phyloP scores from a whole-genome alignment of 352 stramenopile genomes.

The Globisporangium solare region DNA sequence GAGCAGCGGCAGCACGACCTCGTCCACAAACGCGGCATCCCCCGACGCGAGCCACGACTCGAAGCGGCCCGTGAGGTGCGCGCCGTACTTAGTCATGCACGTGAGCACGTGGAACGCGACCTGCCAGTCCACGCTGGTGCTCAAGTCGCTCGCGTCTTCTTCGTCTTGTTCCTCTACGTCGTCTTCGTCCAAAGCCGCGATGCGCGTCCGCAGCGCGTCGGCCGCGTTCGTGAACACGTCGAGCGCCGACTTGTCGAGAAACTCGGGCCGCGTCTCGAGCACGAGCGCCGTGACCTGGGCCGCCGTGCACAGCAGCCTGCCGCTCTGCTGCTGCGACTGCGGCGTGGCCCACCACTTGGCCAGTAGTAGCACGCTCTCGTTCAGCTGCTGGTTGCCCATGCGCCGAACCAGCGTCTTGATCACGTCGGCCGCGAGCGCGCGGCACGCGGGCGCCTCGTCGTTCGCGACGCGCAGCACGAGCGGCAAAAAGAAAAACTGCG shows the following conservation, averaged over 20 bases:
- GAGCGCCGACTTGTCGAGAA: constrained; percentile 56
- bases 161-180: constrained; percentile 16
- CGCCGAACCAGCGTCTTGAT: constrained; percentile 87
- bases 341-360: constrained; percentile 73
- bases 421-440: constrained; percentile 68
- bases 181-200: constrained; percentile 19
- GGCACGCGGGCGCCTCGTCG: constrained; percentile 90
- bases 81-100: constrained; percentile 59
- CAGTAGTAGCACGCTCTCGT: constrained; percentile 86
- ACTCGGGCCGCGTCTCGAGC: constrained; percentile 67
- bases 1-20: constrained; percentile 47
- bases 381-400: constrained; percentile 87
- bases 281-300: constrained; percentile 75
- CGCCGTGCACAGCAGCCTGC: constrained; percentile 62
- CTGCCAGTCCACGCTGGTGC: constrained; percentile 49
- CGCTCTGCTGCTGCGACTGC: constrained; percentile 12
- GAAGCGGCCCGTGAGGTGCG: constrained; percentile 50
- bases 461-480: constrained; percentile 96
- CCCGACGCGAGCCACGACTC: constrained; percentile 54
- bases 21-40: constrained; percentile 33
- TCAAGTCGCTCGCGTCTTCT: constrained; percentile 23
- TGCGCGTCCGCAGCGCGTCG: constrained; percentile 28
- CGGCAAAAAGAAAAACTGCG: constrained; percentile 93
- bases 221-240: constrained; percentile 38
- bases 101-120: constrained; percentile 57